These are phyloP conservation scores for Trichoderma cornu-damae DNA, from an alignment of 2,329 filamentous ascomycete genomes.

Conservation along the genomic window DNA sequence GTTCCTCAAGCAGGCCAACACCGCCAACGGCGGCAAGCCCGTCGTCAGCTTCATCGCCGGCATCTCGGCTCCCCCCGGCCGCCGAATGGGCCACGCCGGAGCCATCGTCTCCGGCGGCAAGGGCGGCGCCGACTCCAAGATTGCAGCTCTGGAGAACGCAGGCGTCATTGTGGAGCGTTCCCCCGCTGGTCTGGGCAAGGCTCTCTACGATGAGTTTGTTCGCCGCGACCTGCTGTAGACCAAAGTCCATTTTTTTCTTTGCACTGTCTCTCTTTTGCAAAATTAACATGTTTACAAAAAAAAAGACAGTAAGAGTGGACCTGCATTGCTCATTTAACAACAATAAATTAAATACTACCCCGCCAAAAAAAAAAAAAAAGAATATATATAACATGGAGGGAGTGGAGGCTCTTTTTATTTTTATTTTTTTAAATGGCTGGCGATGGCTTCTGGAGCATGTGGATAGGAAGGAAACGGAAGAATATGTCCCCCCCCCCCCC, in stretches of 20 bases:
- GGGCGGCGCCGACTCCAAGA: conserved; percentile 98
- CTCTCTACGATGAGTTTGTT: conserved; percentile 91
- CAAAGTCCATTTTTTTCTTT: neutral
- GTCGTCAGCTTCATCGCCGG: conserved; percentile 97
- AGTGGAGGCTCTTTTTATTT: conserved; percentile 1
- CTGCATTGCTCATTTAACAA: neutral
- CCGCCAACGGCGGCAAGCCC: conserved; percentile 76
- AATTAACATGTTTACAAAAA: conserved; percentile 12
- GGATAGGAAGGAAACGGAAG: conserved; percentile 7
- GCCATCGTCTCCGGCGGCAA: conserved; percentile 97
- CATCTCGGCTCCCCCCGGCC: conserved; percentile 92
- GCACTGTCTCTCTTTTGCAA: too few species aligned
- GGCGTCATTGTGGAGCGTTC: conserved; percentile 96
- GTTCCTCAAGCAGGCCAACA: conserved; percentile 90
- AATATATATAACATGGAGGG: conserved; percentile 2
- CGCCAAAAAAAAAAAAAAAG: neutral
- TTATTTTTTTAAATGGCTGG: conserved; percentile 3
- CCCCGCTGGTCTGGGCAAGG: conserved; percentile 86
- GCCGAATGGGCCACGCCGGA: conserved; percentile 97
- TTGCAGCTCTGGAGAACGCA: conserved; percentile 83
- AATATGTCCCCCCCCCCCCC: too few species aligned
- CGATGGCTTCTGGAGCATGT: conserved; percentile 15
- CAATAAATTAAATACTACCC: neutral
- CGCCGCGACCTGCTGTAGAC: conserved; percentile 86
- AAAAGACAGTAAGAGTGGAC: neutral